These are phyloP conservation scores for Globisporangium apiculatum DNA, from an alignment of 352 stramenopile genomes.

Conservation along the genomic window DNA sequence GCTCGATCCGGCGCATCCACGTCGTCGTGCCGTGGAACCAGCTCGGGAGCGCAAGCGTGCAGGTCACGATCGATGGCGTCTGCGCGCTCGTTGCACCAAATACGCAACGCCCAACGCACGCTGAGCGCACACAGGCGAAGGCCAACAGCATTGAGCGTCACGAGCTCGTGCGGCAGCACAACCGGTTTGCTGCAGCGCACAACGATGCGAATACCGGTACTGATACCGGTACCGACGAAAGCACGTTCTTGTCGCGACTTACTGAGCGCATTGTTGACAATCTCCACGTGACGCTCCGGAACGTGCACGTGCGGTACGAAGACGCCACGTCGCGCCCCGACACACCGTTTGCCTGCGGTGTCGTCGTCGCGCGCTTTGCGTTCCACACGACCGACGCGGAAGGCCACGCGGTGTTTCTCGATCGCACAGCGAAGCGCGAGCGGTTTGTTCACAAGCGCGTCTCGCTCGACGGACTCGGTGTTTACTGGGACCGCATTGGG, in stretches of 20 bases:
- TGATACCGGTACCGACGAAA: slow-evolving; percentile 41
- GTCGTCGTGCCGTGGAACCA: slow-evolving; percentile 86
- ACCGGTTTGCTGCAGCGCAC: slow-evolving; percentile 44
- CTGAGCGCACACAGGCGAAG: slow-evolving; percentile 52
- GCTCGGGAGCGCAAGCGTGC: slow-evolving; percentile 67
- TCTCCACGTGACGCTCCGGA: slow-evolving; percentile 60
- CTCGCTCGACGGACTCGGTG: slow-evolving; percentile 34
- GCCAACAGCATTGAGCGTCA: slow-evolving; percentile 53
- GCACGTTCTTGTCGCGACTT: slow-evolving; percentile 72
- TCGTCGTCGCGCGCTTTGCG: slow-evolving; percentile 60
- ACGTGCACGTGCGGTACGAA: slow-evolving; percentile 76
- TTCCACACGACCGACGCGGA: slow-evolving; percentile 71
- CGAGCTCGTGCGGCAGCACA: slow-evolving; percentile 64
- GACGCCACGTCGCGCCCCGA: slow-evolving; percentile 58
- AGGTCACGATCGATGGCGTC: slow-evolving; percentile 65
- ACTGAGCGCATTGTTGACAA: slow-evolving; percentile 77
- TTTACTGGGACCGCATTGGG: slow-evolving; percentile 67
- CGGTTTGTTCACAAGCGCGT: slow-evolving; percentile 59
- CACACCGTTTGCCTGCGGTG: slow-evolving; percentile 56
- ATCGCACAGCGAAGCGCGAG: slow-evolving; percentile 29
- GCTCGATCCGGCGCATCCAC: slow-evolving; percentile 51
- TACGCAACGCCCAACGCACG: slow-evolving; percentile 32
- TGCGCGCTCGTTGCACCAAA: slow-evolving; percentile 66
- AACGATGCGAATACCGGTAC: slow-evolving; percentile 17
- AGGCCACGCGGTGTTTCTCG: slow-evolving; percentile 59